Evolutionary conservation across 768 basidiomycete genomes (phyloP).

Genomic region (Boletus bicolor): DNA sequence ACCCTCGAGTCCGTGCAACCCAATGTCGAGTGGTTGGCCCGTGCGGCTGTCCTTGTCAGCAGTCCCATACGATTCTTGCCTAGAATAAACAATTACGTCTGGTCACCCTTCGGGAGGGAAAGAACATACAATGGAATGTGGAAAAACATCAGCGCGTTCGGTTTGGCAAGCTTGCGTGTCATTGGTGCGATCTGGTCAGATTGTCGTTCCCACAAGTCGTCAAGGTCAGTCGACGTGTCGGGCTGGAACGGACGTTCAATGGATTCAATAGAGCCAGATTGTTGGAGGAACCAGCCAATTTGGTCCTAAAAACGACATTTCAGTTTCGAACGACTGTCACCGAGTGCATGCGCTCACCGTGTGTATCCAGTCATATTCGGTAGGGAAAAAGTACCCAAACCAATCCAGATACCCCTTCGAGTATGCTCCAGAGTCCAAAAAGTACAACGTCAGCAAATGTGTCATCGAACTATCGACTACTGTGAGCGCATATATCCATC

Average conservation of each 20-base stretch:
- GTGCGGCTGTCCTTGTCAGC: conserved; percentile 64
- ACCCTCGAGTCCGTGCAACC: conserved; percentile 55
- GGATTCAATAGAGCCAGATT: conserved; percentile 69
- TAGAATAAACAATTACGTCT: conserved; percentile 25
- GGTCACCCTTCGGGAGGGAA: neutral
- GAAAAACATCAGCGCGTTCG: conserved; percentile 97
- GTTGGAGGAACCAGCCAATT: conserved; percentile 87
- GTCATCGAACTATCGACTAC: conserved; percentile 66
- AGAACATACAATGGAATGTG: conserved; percentile 84
- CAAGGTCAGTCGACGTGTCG: conserved; percentile 52
- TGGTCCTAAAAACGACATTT: conserved; percentile 44
- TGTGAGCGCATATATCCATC: conserved; percentile 5
- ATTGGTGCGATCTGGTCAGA: conserved; percentile 56
- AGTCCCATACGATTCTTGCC: conserved; percentile 70
- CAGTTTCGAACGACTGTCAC: neutral
- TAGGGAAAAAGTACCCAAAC: conserved; percentile 56
- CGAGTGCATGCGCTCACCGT: conserved; percentile 40
- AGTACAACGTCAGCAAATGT: conserved; percentile 87
- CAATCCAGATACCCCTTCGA: conserved; percentile 56
- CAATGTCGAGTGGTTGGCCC: conserved; percentile 65
- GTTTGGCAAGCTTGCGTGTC: conserved; percentile 69
- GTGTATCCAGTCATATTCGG: conserved; percentile 85
- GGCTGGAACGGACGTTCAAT: conserved; percentile 85
- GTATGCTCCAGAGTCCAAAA: conserved; percentile 86
- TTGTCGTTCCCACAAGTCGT: conserved; percentile 62